Base-by-base conservation (phyloP, 768 basidiomycete species). In the Ramaria sp. region DNA sequence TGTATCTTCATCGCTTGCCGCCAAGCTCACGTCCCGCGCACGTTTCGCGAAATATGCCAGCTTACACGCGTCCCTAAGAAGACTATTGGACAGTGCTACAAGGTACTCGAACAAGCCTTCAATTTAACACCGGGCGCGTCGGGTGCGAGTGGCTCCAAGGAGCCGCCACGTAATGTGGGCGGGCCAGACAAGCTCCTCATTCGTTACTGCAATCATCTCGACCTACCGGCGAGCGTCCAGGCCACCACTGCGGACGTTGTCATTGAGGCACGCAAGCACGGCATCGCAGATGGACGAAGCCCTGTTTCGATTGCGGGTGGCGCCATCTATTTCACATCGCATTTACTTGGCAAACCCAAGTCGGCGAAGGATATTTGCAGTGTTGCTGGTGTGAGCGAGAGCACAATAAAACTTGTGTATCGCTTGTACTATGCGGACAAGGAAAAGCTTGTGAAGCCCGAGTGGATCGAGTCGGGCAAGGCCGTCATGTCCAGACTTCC, bases 301-400 rank as follows among this genome's bases (percentile, higher is more conserved):
- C 95, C 95, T 1, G 88, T 97, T 50, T 96, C 96, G n/a, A 93
- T 99, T 60, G 96, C 95, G n/a, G 90, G 91, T 39, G 92, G 90
- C 38, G 89, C 91, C 18, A 92, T 99, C 57, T 92, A 87, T 71
- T 97, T 98, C 70, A 88, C 89, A 28, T 88, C 88, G 63, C 76
- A 84, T 60, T 65, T 97, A 41, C 74, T 94, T 62, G 89, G 85
- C 51, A 79, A 81, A 62, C 62, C 71, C 25, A 90, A 88, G 69
- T 76, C 81, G 22, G 77, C 85, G 47, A 82, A 82, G 69, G 91
- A 97, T 63, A 93, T 99, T 63, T 87, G 87, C 58, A 72, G 75
- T 15, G 90, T 97, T 10, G 94, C 91, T 3, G 92, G 93, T 9
- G 92, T 97, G 18, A 93, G 91, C 65, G 95, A 98, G 66, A 85